A percentile compares a stretch with the other conserved stretches of the same genome.
phyloP scores from a whole-genome alignment of 2,329 filamentous ascomycete genomes.

The Elsinoe fawcettii region DNA sequence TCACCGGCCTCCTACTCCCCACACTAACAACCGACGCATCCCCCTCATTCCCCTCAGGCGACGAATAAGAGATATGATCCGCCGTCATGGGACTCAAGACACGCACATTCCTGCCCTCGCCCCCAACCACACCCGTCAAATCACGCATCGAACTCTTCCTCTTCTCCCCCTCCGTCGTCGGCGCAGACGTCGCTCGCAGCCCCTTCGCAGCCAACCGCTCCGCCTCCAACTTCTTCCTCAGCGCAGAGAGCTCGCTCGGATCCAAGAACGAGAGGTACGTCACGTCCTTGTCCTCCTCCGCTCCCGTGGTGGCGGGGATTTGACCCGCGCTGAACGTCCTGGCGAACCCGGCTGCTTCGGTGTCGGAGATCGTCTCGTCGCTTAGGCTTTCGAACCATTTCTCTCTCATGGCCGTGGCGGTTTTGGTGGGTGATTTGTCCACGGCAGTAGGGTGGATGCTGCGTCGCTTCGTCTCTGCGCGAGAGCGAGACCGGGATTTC shows the following conservation, averaged over 20 bases:
- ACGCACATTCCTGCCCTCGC: constrained; percentile 27
- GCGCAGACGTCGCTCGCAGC: constrained; percentile 26
- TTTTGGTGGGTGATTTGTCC: constrained; percentile 15
- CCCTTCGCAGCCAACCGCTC: constrained; percentile 41
- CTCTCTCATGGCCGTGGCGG: constrained; percentile 42
- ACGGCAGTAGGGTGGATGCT: constrained; percentile 10
- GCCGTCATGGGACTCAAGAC: constrained; percentile 31
- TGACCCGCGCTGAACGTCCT: constrained; percentile 40
- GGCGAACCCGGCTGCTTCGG: constrained; percentile 42
- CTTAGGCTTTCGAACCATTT: constrained; percentile 34
- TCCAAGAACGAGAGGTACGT: constrained; percentile 51
- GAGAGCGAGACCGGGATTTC: constrained; percentile 18
- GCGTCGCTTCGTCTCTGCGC: neutral
- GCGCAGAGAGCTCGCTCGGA: constrained; percentile 43
- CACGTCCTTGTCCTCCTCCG: constrained; percentile 32
- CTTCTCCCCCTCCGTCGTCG: constrained; percentile 24
- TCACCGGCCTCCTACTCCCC: constrained; percentile 42
- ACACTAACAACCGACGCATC: constrained; percentile 44
- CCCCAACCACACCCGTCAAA: constrained; percentile 31
- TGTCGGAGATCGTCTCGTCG: neutral
- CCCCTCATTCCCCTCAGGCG: constrained; percentile 27
- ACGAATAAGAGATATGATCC: constrained; percentile 24
- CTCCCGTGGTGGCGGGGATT: constrained; percentile 31
- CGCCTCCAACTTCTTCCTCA: constrained; percentile 50
- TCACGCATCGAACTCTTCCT: constrained; percentile 52